A percentile compares a stretch with the other conserved stretches of the same genome.
phyloP scores from a whole-genome alignment of 2,329 filamentous ascomycete genomes.

The Fusarium sp. region DNA sequence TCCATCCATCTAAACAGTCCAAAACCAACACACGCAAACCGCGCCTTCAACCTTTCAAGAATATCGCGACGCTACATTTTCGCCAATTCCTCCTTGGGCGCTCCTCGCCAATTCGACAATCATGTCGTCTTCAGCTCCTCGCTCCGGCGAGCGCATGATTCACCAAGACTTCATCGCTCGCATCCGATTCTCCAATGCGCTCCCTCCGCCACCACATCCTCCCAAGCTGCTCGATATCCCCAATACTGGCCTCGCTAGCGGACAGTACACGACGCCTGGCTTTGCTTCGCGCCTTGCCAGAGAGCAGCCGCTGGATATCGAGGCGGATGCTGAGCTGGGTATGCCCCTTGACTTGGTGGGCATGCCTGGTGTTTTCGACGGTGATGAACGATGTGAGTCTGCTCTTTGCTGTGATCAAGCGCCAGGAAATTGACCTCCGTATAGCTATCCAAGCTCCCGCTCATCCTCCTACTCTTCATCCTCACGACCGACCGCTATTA shows the following conservation, averaged over 20 bases:
- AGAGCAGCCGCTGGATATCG: constrained; percentile 94
- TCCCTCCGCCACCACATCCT: constrained; percentile 92
- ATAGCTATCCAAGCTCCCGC: constrained; percentile 85
- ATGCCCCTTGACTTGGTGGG: constrained; percentile 97
- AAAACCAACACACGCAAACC: constrained; percentile 11
- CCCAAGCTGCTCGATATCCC: constrained; percentile 98
- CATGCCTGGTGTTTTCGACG: constrained; percentile 93
- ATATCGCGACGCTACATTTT: constrained; percentile 9
- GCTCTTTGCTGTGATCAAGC: background rate
- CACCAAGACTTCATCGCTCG: constrained; percentile 98
- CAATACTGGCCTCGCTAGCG: constrained; percentile 87
- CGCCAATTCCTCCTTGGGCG: constrained; percentile 18
- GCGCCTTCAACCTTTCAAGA: constrained; percentile 2
- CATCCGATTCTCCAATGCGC: constrained; percentile 93
- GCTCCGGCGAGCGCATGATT: constrained; percentile 69
- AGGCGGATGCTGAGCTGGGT: constrained; percentile 95
- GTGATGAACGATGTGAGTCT: constrained; percentile 85
- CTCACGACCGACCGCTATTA: constrained; percentile 86
- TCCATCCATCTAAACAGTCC: constrained; percentile 22
- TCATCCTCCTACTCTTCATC: constrained; percentile 78
- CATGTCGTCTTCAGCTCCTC: constrained; percentile 47
- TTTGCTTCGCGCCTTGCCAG: constrained; percentile 91
- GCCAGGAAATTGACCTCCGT: constrained; percentile 20
- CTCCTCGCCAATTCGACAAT: constrained; percentile 28
- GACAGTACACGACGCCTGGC: constrained; percentile 88